Conservation (phyloP, 768 basidiomycete genomes). For the Cystobasidium tubakii region DNA sequence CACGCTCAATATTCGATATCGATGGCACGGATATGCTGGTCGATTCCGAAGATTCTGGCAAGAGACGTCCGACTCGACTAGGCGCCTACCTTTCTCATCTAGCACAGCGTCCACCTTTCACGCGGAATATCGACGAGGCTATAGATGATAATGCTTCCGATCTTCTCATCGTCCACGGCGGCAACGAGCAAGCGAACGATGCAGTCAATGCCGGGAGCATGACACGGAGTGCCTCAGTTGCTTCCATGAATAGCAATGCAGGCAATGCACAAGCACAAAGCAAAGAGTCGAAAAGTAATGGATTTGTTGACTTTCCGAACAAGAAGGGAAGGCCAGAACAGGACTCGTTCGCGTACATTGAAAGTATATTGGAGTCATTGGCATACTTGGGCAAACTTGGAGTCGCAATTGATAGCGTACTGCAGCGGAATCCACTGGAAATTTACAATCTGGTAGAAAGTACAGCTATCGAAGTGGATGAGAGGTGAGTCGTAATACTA, state of each 20-base stretch:
- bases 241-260: not conserved
- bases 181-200: not conserved
- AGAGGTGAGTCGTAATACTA: conserved; percentile 56
- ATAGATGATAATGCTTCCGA: conserved; percentile 3
- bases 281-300: not conserved
- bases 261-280: not conserved
- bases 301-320: not conserved
- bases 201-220: not conserved
- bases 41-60: not conserved
- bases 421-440: conserved; percentile 75
- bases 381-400: conserved; percentile 84
- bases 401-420: conserved; percentile 69
- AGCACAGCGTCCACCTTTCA: not conserved
- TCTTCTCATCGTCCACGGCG: too few species aligned
- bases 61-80: not conserved
- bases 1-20: conserved; percentile 25
- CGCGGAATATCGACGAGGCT: conserved; percentile 10
- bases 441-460: conserved; percentile 75
- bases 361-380: conserved; percentile 84
- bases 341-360: conserved; percentile 88
- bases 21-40: not conserved
- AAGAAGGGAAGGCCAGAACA: conserved; percentile 66
- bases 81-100: conserved; percentile 1
- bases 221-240: not conserved
- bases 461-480: conserved; percentile 84